Evolutionary conservation across 495 filamentous ascomycete species (phyloP).

Genomic region (Thozetella sp.): DNA sequence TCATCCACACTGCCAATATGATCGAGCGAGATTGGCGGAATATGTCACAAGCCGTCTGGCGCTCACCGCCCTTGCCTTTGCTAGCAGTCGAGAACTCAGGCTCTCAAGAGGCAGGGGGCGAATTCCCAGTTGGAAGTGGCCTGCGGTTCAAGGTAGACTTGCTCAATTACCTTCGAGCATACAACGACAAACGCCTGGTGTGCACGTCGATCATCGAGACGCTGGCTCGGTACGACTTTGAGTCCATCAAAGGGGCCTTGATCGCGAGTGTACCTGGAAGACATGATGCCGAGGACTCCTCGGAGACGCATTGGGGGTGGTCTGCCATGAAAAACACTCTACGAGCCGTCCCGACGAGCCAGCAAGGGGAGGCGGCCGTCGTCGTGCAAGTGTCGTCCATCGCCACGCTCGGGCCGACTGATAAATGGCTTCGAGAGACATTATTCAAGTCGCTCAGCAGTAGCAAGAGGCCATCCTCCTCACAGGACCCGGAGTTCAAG

Average conservation of each 20-base stretch:
- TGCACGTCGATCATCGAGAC: slow-evolving; percentile 52
- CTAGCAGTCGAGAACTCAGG: slow-evolving; percentile 3
- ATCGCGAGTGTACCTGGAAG: slow-evolving; percentile 76
- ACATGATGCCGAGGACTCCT: slow-evolving; percentile 48
- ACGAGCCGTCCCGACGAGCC: slow-evolving; percentile 44
- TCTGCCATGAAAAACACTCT: slow-evolving; percentile 64
- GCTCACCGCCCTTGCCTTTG: slow-evolving; percentile 70
- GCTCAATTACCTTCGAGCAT: slow-evolving; percentile 70
- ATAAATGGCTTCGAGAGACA: slow-evolving; percentile 72
- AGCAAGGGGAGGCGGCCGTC: slow-evolving; percentile 52
- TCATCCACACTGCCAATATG: slow-evolving; percentile 93
- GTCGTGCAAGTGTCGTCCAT: slow-evolving; percentile 82
- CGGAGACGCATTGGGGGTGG: slow-evolving; percentile 72
- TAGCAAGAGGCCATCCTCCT: slow-evolving; percentile 2
- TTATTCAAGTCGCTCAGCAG: slow-evolving; percentile 60
- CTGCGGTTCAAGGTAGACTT: slow-evolving; percentile 75
- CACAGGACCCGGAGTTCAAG: slow-evolving; percentile 35
- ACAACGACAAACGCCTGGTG: slow-evolving; percentile 58
- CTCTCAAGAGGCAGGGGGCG: neutral
- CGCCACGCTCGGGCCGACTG: slow-evolving; percentile 72
- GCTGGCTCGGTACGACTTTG: slow-evolving; percentile 70
- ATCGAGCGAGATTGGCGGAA: slow-evolving; percentile 83
- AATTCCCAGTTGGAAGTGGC: slow-evolving; percentile 55
- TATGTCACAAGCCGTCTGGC: slow-evolving; percentile 86
- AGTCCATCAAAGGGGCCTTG: slow-evolving; percentile 67